Conservation (phyloP, 2,329 filamentous ascomycete genomes). For the Sporothrix inflata region DNA sequence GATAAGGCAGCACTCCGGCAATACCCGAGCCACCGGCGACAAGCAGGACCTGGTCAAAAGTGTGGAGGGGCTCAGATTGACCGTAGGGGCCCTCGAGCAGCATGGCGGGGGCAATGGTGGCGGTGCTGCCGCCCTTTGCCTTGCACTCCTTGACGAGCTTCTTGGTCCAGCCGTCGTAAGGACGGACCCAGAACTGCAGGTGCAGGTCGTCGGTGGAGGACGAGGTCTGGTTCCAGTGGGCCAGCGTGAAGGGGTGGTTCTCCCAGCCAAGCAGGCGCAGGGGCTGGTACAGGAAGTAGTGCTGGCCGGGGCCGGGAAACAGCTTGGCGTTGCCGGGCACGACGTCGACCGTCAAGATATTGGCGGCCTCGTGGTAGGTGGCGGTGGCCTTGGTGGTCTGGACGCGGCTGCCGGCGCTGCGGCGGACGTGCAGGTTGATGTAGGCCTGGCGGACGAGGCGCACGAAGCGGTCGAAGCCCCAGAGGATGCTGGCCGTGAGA, state of each 20-base stretch:
- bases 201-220: slow-evolving; percentile 19
- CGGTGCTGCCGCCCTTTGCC: slow-evolving; percentile 21
- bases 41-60: slow-evolving; percentile 33
- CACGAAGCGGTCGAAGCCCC: slow-evolving; percentile 34
- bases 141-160: slow-evolving; percentile 30
- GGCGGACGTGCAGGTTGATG: slow-evolving; percentile 43
- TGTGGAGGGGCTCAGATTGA: slow-evolving; percentile 30
- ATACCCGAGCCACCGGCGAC: slow-evolving; percentile 35
- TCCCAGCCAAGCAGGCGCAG: slow-evolving; percentile 50
- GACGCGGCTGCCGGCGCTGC: slow-evolving; percentile 23
- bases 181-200: slow-evolving; percentile 32
- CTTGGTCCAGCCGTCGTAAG: slow-evolving; percentile 35
- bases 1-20: slow-evolving; percentile 32
- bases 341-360: slow-evolving; percentile 31
- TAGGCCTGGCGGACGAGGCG: slow-evolving; percentile 48
- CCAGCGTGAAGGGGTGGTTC: slow-evolving; percentile 55
- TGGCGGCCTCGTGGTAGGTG: slow-evolving; percentile 28
- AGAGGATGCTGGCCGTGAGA: slow-evolving; percentile 30
- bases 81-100: slow-evolving; percentile 36
- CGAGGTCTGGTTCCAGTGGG: slow-evolving; percentile 30
- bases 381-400: slow-evolving; percentile 28
- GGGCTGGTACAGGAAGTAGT: slow-evolving; percentile 51
- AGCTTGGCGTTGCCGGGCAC: slow-evolving; percentile 26
- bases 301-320: slow-evolving; percentile 46
- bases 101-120: slow-evolving; percentile 23